phyloP scores from a whole-genome alignment of 441 rosid species.

The Corymbia citriodora region DNA sequence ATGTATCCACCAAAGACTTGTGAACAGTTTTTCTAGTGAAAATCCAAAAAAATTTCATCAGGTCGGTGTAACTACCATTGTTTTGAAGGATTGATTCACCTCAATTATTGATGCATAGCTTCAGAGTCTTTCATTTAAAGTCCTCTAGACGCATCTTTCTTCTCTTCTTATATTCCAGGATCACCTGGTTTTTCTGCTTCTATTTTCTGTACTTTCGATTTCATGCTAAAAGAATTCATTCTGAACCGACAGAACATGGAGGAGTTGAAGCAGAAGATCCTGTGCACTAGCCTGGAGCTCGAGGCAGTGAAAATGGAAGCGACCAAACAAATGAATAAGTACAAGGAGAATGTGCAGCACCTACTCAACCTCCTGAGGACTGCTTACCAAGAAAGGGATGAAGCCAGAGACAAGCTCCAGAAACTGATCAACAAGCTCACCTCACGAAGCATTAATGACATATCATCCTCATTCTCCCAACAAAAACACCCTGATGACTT shows the following conservation, averaged over 20 bases:
- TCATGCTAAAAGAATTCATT: background rate
- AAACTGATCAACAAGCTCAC: slow-evolving; percentile 34
- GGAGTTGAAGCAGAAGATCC: slow-evolving; percentile 60
- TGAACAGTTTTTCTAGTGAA: background rate
- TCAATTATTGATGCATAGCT: background rate
- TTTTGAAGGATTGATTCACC: background rate
- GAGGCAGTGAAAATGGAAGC: slow-evolving; percentile 58
- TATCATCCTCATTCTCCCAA: slow-evolving; percentile 2
- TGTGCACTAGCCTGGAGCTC: slow-evolving; percentile 44
- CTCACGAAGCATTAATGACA: slow-evolving; percentile 12
- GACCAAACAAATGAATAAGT: slow-evolving; percentile 39
- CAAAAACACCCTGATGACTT: slow-evolving; percentile 7
- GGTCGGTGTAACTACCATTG: background rate
- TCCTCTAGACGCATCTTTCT: background rate
- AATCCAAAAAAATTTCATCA: background rate
- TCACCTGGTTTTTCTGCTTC: background rate
- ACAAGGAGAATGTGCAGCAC: slow-evolving; percentile 38
- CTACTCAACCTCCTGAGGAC: slow-evolving; percentile 44
- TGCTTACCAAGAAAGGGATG: slow-evolving; percentile 78
- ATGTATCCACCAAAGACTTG: background rate
- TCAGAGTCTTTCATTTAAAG: background rate
- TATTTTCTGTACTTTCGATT: background rate
- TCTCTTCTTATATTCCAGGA: background rate
- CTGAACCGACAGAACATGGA: slow-evolving; percentile 42
- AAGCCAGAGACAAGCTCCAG: slow-evolving; percentile 61